These are phyloP conservation scores for Debaryomyces sp. DNA, from an alignment of 1,139 yeast genomes.

Conservation along the genomic window DNA sequence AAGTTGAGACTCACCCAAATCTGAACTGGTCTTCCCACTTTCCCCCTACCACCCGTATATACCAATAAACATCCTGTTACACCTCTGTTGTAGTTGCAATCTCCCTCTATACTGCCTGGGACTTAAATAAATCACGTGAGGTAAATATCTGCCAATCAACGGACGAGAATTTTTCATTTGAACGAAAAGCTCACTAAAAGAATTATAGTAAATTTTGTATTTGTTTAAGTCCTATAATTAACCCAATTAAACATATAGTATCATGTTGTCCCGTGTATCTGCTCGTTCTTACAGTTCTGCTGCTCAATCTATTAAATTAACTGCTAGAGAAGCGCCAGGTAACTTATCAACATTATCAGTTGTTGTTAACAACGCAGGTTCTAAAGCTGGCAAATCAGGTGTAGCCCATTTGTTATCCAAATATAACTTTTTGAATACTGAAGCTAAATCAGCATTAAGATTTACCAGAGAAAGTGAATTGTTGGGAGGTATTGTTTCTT, in stretches of 20 bases:
- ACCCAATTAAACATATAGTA: constrained; percentile 9
- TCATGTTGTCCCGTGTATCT: constrained; percentile 48
- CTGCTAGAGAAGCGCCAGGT: constrained; percentile 54
- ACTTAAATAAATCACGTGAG: constrained; percentile 13
- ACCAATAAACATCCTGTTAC: not conserved
- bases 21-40: constrained; percentile 13
- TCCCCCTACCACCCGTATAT: not conserved
- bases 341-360: constrained; percentile 71
- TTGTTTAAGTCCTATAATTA: constrained; percentile 5
- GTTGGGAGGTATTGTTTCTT: constrained; percentile 78
- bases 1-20: constrained; percentile 45
- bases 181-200: constrained; percentile 7
- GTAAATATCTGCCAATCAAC: constrained; percentile 20
- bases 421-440: constrained; percentile 84
- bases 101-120: not conserved
- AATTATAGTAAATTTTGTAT: not conserved
- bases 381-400: constrained; percentile 81
- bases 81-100: not conserved
- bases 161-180: constrained; percentile 18
- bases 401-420: constrained; percentile 83
- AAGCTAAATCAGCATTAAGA: constrained; percentile 84
- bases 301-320: constrained; percentile 44
- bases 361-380: constrained; percentile 79
- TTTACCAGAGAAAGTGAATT: constrained; percentile 93
- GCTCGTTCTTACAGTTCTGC: constrained; percentile 54